Evolutionary conservation across 2,329 filamentous ascomycete genomes (phyloP).

Genomic region (Alternaria postmessia): DNA sequence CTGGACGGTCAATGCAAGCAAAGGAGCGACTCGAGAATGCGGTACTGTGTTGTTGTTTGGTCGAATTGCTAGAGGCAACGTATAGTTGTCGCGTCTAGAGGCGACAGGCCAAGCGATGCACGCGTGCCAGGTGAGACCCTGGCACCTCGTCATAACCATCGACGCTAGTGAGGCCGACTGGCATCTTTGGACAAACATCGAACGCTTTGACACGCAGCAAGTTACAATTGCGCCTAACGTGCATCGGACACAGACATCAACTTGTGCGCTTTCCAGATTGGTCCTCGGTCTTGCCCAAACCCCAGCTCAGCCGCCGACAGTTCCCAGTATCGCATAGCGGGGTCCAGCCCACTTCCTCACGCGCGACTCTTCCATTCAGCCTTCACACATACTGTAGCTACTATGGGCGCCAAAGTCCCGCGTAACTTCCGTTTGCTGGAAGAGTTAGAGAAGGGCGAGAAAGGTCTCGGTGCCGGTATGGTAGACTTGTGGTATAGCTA

Average conservation of each 20-base stretch:
- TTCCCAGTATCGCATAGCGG: slow-evolving; percentile 36
- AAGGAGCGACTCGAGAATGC: slow-evolving; percentile 10
- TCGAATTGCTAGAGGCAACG: slow-evolving; percentile 19
- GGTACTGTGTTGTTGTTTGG: slow-evolving; percentile 20
- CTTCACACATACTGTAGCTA: slow-evolving; percentile 21
- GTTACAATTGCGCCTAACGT: slow-evolving; percentile 14
- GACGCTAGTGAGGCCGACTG: slow-evolving; percentile 17
- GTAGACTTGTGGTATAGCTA: background rate
- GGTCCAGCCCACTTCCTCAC: slow-evolving; percentile 41
- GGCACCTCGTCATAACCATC: slow-evolving; percentile 23
- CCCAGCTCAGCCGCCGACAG: slow-evolving; percentile 11
- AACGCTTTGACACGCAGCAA: slow-evolving; percentile 14
- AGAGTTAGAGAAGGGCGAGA: slow-evolving; percentile 99
- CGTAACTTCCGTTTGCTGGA: slow-evolving; percentile 96
- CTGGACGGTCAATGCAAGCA: slow-evolving; percentile 26
- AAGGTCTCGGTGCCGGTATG: slow-evolving; percentile 87
- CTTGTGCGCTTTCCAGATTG: slow-evolving; percentile 4
- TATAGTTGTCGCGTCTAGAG: slow-evolving; percentile 25
- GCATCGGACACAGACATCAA: slow-evolving; percentile 2
- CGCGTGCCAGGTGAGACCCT: slow-evolving; percentile 23
- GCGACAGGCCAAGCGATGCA: slow-evolving; percentile 28
- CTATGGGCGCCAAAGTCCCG: slow-evolving; percentile 79
- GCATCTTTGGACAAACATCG: slow-evolving; percentile 21
- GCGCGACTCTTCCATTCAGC: slow-evolving; percentile 22
- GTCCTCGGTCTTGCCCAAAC: background rate